Conservation (phyloP, 441 rosid species). For the Capsella rubella region DNA sequence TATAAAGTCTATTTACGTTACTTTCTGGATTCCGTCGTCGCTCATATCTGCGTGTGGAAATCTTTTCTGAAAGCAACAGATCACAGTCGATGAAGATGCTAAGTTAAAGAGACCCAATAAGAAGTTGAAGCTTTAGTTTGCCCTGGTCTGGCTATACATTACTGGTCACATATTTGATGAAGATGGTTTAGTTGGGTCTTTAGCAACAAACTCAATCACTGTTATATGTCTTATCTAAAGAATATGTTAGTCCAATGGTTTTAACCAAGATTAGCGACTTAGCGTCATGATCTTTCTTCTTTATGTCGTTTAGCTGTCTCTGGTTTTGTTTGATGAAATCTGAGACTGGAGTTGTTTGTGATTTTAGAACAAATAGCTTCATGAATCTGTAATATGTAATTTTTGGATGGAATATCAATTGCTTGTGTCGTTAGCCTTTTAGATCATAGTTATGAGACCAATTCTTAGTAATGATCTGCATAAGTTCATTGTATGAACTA, state of each 20-base stretch:
- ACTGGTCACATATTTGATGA: constrained; percentile 30
- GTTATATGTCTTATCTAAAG: not conserved
- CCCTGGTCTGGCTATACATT: constrained; percentile 15
- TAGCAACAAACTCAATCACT: constrained; percentile 24
- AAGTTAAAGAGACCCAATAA: constrained; percentile 53
- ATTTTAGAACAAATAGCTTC: constrained; percentile 27
- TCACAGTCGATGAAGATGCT: constrained; percentile 44
- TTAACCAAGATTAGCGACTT: constrained; percentile 18
- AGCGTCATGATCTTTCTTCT: constrained; percentile 11
- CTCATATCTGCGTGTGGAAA: constrained; percentile 37
- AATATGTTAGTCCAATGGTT: constrained; percentile 10
- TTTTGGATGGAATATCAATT: constrained; percentile 18
- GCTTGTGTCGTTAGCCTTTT: constrained; percentile 19
- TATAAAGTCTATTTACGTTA: constrained; percentile 24
- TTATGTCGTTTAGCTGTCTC: not conserved
- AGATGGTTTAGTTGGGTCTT: constrained; percentile 23
- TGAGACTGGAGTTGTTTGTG: constrained; percentile 27
- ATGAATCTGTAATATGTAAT: constrained; percentile 7
- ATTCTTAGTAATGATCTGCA: constrained; percentile 20
- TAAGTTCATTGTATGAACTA: constrained; percentile 18
- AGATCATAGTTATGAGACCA: constrained; percentile 22
- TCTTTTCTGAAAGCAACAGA: constrained; percentile 50
- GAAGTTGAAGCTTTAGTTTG: constrained; percentile 58
- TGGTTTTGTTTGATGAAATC: not conserved
- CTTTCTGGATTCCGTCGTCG: constrained; percentile 37